A percentile compares a stretch with the other conserved stretches of the same genome.
phyloP scores from a whole-genome alignment of 139 green algal species.

The Diplosphaera chodatii region DNA sequence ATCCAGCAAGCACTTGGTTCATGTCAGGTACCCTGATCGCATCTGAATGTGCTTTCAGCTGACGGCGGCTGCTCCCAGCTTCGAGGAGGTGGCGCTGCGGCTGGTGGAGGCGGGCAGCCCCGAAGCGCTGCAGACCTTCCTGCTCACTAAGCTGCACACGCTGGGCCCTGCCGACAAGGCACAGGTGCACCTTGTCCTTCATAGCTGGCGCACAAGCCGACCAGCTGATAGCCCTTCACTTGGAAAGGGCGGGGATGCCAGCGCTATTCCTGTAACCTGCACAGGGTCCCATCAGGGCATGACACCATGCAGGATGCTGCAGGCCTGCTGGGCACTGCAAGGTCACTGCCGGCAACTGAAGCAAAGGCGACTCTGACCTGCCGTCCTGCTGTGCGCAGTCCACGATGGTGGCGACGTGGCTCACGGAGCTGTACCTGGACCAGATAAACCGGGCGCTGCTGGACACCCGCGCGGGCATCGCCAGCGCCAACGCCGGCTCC shows the following conservation, averaged over 20 bases:
- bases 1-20: too few species aligned
- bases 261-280: too few species aligned
- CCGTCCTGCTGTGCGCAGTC: constrained; percentile 46
- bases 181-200: too few species aligned
- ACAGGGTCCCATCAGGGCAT: too few species aligned
- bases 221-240: too few species aligned
- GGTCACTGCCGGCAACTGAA: too few species aligned
- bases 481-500: not conserved
- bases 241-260: too few species aligned
- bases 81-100: constrained; percentile 82
- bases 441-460: constrained; percentile 66
- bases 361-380: too few species aligned
- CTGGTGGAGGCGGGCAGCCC: constrained; percentile 56
- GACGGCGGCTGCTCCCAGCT: constrained; percentile 40
- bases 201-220: too few species aligned
- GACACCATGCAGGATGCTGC: too few species aligned
- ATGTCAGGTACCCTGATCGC: not conserved
- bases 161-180: constrained; percentile 45
- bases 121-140: constrained; percentile 50
- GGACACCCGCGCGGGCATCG: constrained; percentile 22
- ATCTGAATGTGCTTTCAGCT: constrained; percentile 38
- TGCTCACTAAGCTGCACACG: constrained; percentile 50
- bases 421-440: constrained; percentile 89
- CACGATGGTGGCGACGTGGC: constrained; percentile 89
- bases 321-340: too few species aligned